These are phyloP conservation scores for Agapanthus africanus DNA, from an alignment of 106 monocot genomes.

Conservation along the genomic window DNA sequence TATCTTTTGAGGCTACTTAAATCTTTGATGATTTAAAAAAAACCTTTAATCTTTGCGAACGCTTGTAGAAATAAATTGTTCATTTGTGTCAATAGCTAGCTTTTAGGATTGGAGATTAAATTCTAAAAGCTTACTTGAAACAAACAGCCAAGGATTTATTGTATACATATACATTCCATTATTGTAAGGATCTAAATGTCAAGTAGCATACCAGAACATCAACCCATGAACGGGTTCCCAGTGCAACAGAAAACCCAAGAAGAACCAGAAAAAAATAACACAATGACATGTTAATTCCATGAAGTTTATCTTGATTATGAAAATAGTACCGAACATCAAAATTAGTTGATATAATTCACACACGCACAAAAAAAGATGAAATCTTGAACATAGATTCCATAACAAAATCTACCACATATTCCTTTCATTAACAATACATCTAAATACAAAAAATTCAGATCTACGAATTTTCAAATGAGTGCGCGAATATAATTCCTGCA, in stretches of 20 bases:
- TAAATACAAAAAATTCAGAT: background rate
- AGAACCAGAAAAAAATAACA: background rate
- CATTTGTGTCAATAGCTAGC: background rate
- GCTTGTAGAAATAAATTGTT: too few relatives aligned
- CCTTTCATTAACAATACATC: background rate
- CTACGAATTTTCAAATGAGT: too few relatives aligned
- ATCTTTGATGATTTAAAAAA: too few relatives aligned
- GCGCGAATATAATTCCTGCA: too few relatives aligned
- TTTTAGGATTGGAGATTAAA: background rate
- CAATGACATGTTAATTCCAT: too few relatives aligned
- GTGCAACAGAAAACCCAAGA: background rate
- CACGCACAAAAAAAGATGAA: background rate
- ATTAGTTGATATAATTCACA: too few relatives aligned
- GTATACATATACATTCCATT: background rate
- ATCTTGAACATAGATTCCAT: background rate
- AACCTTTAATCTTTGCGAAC: too few relatives aligned
- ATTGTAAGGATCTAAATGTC: background rate
- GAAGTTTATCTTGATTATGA: too few relatives aligned
- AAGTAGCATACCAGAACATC: conserved; percentile 2
- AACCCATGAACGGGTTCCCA: background rate
- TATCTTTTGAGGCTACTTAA: too few relatives aligned
- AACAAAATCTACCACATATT: background rate
- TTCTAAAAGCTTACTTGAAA: background rate
- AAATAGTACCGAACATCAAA: too few relatives aligned
- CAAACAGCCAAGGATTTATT: too few relatives aligned